Percentiles rank a stretch among this genome's conserved stretches.
phyloP scores from a whole-genome alignment of 768 basidiomycete genomes.

The Crassisporium funariophilum region DNA sequence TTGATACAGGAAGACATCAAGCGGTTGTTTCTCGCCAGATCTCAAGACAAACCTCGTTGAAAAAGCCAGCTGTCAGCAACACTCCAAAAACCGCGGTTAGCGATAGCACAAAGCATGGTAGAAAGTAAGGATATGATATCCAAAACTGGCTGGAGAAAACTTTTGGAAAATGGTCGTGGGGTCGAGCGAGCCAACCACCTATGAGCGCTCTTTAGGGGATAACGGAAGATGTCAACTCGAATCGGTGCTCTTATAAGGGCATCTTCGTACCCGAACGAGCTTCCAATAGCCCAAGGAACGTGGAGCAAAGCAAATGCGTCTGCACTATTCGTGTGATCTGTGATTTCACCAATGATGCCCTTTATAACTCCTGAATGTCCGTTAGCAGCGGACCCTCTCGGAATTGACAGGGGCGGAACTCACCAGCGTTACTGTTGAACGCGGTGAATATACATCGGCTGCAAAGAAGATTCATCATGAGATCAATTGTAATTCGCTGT shows the following conservation, averaged over 20 bases:
- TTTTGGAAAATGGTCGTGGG: conserved; percentile 24
- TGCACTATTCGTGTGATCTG: conserved; percentile 51
- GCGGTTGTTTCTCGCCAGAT: too few relatives aligned
- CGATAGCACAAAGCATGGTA: conserved; percentile 23
- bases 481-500: neutral
- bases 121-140: conserved; percentile 25
- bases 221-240: neutral
- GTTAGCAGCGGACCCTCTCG: conserved; percentile 11
- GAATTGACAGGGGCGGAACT: conserved; percentile 12
- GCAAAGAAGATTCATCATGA: neutral
- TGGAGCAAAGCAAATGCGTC: conserved; percentile 31
- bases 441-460: conserved; percentile 57
- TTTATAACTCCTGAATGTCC: conserved; percentile 38
- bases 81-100: conserved; percentile 17
- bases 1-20: neutral
- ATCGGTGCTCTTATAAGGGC: too few relatives aligned
- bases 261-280: conserved; percentile 26
- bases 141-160: conserved; percentile 20
- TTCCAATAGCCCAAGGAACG: conserved; percentile 30
- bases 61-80: conserved; percentile 8
- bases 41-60: conserved; percentile 21
- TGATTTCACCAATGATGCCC: conserved; percentile 56
- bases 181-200: conserved; percentile 26
- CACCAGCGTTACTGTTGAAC: conserved; percentile 42
- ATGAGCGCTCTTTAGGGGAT: conserved; percentile 20